Conservation (phyloP, 352 stramenopile species). For the Phytopythium boreale region DNA sequence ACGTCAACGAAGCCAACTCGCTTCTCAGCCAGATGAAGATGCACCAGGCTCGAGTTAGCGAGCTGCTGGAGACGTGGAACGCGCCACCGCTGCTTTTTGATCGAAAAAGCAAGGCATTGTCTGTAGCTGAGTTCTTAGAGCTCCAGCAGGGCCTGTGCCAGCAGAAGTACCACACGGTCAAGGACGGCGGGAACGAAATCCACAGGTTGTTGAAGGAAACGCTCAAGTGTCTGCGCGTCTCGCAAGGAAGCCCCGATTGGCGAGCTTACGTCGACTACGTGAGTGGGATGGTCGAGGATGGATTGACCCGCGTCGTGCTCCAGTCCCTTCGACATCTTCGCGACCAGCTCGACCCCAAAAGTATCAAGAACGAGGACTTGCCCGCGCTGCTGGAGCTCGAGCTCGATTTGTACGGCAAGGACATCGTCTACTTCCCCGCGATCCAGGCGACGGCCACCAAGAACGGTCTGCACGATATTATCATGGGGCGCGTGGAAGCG, state of each 20-base stretch:
- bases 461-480: slow-evolving; percentile 55
- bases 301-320: slow-evolving; percentile 68
- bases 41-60: slow-evolving; percentile 77
- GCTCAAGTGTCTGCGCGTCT: slow-evolving; percentile 87
- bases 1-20: slow-evolving; percentile 87
- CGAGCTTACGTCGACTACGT: slow-evolving; percentile 92
- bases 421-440: slow-evolving; percentile 78
- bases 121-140: slow-evolving; percentile 84
- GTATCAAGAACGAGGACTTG: slow-evolving; percentile 81
- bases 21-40: slow-evolving; percentile 87
- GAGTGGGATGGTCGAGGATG: slow-evolving; percentile 88
- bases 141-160: slow-evolving; percentile 69
- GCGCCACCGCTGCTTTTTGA: slow-evolving; percentile 82
- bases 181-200: slow-evolving; percentile 87
- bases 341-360: slow-evolving; percentile 80
- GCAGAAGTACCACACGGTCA: slow-evolving; percentile 85
- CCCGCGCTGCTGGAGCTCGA: slow-evolving; percentile 89
- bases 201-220: slow-evolving; percentile 89
- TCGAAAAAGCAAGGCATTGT: slow-evolving; percentile 76
- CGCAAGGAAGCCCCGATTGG: slow-evolving; percentile 90
- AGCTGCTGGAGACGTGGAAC: slow-evolving; percentile 80
- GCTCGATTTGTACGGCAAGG: slow-evolving; percentile 86
- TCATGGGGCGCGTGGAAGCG: slow-evolving; percentile 64
- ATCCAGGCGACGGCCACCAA: slow-evolving; percentile 46
- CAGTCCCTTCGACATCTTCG: slow-evolving; percentile 66